These are phyloP conservation scores for barrel medic (Medicago truncatula) DNA, from an alignment of 306 rosid genomes.

Conservation along the genomic window MtrunA17r5.0-ANR NC_053046.1:44006001-44006500, in stretches of 20 bases:
- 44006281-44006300: slow-evolving; percentile 30
- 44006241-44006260: slow-evolving; percentile 17
- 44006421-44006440: slow-evolving; percentile 38
- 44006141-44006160: slow-evolving; percentile 72
- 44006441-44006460: slow-evolving; percentile 4
- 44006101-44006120: slow-evolving; percentile 84
- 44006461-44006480: slow-evolving; percentile 17
- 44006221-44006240: slow-evolving; percentile 39
- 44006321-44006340: slow-evolving; percentile 54
- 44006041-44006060: slow-evolving; percentile 82
- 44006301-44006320: slow-evolving; percentile 70
- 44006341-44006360: slow-evolving; percentile 60
- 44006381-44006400: slow-evolving; percentile 63
- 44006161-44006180: slow-evolving; percentile 83
- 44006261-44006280: slow-evolving; percentile 11
- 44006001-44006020: slow-evolving; percentile 9
- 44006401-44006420: slow-evolving; percentile 37
- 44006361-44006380: slow-evolving; percentile 66
- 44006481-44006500: slow-evolving; percentile 14
- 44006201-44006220: slow-evolving; percentile 91
- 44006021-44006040: slow-evolving; percentile 27
- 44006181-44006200: slow-evolving; percentile 98
- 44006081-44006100: slow-evolving; percentile 91
- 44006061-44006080: slow-evolving; percentile 87
- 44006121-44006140: slow-evolving; percentile 66